Evolutionary conservation across 1,139 yeast species (phyloP).

Genomic region (Saccharomyces hybrid): DNA sequence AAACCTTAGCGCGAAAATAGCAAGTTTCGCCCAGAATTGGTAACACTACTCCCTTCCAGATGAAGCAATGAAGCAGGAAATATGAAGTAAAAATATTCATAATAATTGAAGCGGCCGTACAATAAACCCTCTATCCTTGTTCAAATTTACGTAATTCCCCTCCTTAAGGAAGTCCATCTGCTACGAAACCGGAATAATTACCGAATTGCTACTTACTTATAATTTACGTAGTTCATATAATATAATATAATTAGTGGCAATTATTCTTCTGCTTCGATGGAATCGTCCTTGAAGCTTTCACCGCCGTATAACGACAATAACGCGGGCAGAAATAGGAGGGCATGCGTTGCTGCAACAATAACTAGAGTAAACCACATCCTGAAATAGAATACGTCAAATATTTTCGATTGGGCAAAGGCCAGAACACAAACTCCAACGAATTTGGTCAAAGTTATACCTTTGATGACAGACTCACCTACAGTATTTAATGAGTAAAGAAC

Average conservation of each 20-base stretch:
- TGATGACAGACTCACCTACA: slow-evolving; percentile 82
- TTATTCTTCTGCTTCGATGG: not conserved
- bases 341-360: slow-evolving; percentile 67
- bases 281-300: slow-evolving; percentile 21
- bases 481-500: slow-evolving; percentile 53
- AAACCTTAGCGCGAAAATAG: not conserved
- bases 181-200: not conserved
- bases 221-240: not conserved
- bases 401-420: slow-evolving; percentile 78
- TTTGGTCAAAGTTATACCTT: slow-evolving; percentile 87
- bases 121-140: not conserved
- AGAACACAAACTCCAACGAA: slow-evolving; percentile 79
- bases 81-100: not conserved
- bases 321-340: slow-evolving; percentile 72
- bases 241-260: not conserved
- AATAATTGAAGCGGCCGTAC: not conserved
- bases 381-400: slow-evolving; percentile 86
- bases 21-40: not conserved
- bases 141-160: too few species aligned
- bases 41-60: not conserved
- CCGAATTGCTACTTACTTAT: not conserved
- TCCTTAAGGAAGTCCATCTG: too few species aligned
- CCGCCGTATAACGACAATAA: slow-evolving; percentile 62
- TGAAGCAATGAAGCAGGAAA: not conserved
- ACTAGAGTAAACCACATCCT: slow-evolving; percentile 92